A percentile compares a stretch with the other conserved stretches of the same genome.
phyloP scores from a whole-genome alignment of 768 basidiomycete genomes.

The Harrya chromipes region DNA sequence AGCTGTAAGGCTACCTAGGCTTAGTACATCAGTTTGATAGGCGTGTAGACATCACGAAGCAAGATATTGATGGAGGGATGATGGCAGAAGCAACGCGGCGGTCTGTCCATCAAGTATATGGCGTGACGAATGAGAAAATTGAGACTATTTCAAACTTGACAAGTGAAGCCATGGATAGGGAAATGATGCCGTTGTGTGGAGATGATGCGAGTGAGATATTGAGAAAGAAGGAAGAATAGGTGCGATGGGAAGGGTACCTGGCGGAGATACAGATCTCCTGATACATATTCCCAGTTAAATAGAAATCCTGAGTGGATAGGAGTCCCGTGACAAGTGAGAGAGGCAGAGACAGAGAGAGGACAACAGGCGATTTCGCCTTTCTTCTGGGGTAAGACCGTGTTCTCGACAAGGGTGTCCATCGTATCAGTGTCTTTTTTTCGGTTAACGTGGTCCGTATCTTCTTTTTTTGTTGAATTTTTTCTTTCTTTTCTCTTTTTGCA shows the following conservation, averaged over 20 bases:
- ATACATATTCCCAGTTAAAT: conserved; percentile 34
- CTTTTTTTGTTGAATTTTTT: background rate
- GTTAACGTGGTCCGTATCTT: conserved; percentile 2
- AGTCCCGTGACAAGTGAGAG: conserved; percentile 28
- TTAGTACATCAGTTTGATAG: conserved; percentile 8
- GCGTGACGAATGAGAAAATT: conserved; percentile 10
- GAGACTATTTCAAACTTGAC: conserved; percentile 16
- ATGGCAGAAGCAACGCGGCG: conserved; percentile 11
- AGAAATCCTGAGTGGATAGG: conserved; percentile 30
- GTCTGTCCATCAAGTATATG: conserved; percentile 24
- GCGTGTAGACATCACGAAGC: conserved; percentile 12
- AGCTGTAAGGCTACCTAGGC: conserved; percentile 11
- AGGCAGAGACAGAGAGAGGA: conserved; percentile 13
- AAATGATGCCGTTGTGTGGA: conserved; percentile 30
- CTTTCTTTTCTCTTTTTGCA: conserved; percentile 2
- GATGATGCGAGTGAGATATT: conserved; percentile 26
- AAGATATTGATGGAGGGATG: conserved; percentile 11
- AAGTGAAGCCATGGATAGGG: conserved; percentile 15
- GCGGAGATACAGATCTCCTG: conserved; percentile 23
- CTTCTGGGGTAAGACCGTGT: conserved; percentile 22
- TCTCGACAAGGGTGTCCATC: conserved; percentile 21
- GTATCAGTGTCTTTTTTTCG: conserved; percentile 2
- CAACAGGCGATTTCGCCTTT: conserved; percentile 14
- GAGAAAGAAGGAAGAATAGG: conserved; percentile 18
- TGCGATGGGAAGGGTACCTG: conserved; percentile 26